Evolutionary conservation across 805 yeast species (phyloP).

Genomic region (Blastobotrys terrestris): DNA sequence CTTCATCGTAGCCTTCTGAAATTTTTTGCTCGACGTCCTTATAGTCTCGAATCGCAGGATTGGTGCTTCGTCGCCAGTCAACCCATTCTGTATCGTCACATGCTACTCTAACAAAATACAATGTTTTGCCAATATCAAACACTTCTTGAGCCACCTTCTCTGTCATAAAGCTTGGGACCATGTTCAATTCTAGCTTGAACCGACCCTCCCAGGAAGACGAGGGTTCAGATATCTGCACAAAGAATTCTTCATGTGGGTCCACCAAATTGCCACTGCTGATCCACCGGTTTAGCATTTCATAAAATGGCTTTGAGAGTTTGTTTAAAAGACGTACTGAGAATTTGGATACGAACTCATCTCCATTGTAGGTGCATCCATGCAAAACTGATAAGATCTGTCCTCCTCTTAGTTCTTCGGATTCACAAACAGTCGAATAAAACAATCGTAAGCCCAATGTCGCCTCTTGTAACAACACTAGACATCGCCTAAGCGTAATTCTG

Average conservation of each 20-base stretch:
- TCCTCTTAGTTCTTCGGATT: constrained; percentile 35
- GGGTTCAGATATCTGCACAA: constrained; percentile 33
- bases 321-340: constrained; percentile 41
- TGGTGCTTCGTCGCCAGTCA: constrained; percentile 22
- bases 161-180: constrained; percentile 37
- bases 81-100: constrained; percentile 69
- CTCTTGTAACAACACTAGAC: constrained; percentile 41
- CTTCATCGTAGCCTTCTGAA: constrained; percentile 41
- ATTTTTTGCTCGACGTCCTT: constrained; percentile 23
- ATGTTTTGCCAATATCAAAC: constrained; percentile 58
- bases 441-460: constrained; percentile 55
- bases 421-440: constrained; percentile 38
- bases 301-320: constrained; percentile 52
- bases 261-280: constrained; percentile 56
- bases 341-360: constrained; percentile 49
- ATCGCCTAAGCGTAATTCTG: constrained; percentile 24
- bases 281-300: constrained; percentile 59
- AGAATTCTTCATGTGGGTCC: constrained; percentile 56
- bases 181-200: constrained; percentile 21
- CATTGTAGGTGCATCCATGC: constrained; percentile 48
- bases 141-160: constrained; percentile 23
- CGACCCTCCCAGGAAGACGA: constrained; percentile 20
- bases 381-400: constrained; percentile 51
- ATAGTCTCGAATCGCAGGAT: constrained; percentile 14
- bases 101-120: constrained; percentile 53